These are phyloP conservation scores for Fusarium concolor DNA, from an alignment of 2,329 filamentous ascomycete genomes.

Conservation along the genomic window DNA sequence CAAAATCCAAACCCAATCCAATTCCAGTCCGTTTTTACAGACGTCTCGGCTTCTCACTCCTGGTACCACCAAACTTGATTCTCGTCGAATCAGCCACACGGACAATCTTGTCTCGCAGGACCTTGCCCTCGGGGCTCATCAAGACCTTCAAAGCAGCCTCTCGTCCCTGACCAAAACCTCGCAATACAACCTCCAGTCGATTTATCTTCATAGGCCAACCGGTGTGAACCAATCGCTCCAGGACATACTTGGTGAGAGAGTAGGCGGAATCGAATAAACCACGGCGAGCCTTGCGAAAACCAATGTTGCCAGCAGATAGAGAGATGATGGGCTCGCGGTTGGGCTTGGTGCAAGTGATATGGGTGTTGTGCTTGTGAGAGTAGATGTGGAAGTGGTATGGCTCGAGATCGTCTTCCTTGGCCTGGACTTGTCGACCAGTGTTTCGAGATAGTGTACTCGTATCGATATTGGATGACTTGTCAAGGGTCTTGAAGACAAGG, in stretches of 20 bases:
- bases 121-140: conserved; percentile 84
- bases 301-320: conserved; percentile 85
- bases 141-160: conserved; percentile 92
- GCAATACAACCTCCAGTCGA: conserved; percentile 80
- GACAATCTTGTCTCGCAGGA: conserved; percentile 78
- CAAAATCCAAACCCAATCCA: conserved; percentile 9
- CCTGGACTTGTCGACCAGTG: conserved; percentile 34
- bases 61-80: conserved; percentile 94
- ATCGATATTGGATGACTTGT: conserved; percentile 50
- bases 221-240: conserved; percentile 85
- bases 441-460: conserved; percentile 48
- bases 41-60: conserved; percentile 85
- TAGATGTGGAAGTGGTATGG: conserved; percentile 91
- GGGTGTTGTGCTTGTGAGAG: conserved; percentile 92
- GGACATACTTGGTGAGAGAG: conserved; percentile 85
- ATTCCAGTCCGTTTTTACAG: conserved; percentile 58
- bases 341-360: conserved; percentile 89
- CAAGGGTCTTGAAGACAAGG: conserved; percentile 55
- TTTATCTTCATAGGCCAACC: conserved; percentile 81
- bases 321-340: conserved; percentile 83
- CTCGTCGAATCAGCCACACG: conserved; percentile 87
- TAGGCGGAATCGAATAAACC: conserved; percentile 92
- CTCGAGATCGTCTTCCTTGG: conserved; percentile 59
- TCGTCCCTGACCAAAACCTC: conserved; percentile 87
- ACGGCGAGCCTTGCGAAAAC: conserved; percentile 86